Evolutionary conservation across 129 eudicot genomes (phyloP).

Genomic region (Solidago caesia): DNA sequence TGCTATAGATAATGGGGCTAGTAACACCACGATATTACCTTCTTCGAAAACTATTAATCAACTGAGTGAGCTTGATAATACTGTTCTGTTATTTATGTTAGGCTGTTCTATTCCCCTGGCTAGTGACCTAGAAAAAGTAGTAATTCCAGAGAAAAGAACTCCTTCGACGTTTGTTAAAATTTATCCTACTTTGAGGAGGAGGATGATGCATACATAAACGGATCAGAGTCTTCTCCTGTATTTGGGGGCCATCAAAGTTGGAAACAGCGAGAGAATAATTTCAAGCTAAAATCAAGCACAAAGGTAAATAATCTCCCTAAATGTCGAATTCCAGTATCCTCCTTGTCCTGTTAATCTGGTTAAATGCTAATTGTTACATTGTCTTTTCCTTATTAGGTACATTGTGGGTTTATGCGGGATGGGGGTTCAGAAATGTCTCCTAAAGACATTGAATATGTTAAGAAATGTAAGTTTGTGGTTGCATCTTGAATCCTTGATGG

Average conservation of each 20-base stretch:
- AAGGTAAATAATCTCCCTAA: slow-evolving; percentile 44
- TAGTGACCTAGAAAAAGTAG: slow-evolving; percentile 65
- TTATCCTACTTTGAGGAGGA: slow-evolving; percentile 72
- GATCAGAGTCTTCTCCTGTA: slow-evolving; percentile 59
- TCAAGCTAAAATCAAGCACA: slow-evolving; percentile 73
- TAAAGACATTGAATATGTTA: slow-evolving; percentile 65
- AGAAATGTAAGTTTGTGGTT: slow-evolving; percentile 83
- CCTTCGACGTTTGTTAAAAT: slow-evolving; percentile 59
- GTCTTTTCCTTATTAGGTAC: slow-evolving; percentile 52
- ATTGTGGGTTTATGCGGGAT: slow-evolving; percentile 84
- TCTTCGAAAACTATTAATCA: background rate
- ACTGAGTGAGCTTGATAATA: slow-evolving; percentile 10
- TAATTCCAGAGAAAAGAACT: slow-evolving; percentile 59
- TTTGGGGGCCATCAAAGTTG: slow-evolving; percentile 94
- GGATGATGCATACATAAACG: slow-evolving; percentile 36
- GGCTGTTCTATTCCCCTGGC: slow-evolving; percentile 87
- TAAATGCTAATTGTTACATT: background rate
- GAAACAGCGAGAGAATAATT: slow-evolving; percentile 84
- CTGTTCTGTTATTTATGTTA: slow-evolving; percentile 23
- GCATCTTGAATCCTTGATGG: slow-evolving; percentile 57
- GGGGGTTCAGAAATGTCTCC: slow-evolving; percentile 91
- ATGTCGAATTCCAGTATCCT: background rate
- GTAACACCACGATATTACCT: slow-evolving; percentile 50
- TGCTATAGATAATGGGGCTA: slow-evolving; percentile 70
- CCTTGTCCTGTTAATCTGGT: slow-evolving; percentile 7